Evolutionary conservation across 208 protist genomes (phyloP), one percentile per base, ranked within the genome.

Genomic region (Blechomonas ayalai): DNA sequence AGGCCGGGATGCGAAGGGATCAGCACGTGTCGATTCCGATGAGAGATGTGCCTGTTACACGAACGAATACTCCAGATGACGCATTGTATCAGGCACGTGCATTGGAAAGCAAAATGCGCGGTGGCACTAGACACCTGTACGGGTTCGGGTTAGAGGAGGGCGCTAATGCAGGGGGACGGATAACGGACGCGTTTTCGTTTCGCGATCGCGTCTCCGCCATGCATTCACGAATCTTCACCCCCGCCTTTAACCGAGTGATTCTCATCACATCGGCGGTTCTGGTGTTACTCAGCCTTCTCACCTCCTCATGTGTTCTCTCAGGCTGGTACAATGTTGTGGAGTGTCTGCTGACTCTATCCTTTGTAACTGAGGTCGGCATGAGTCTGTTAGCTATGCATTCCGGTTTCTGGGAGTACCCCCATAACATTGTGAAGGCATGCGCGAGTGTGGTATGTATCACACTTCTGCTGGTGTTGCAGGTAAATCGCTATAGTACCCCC

Each of bases 401-500:
- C 16, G 37, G 43, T 15, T 70, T 70, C 52, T 70, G 62, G 54
- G 62, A 70, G 35, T 64, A 44, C 0, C 37, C 48, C 13, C 47
- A 44, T 15, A 70, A 70, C 50, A 34, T 70, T 35, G 39, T 18
- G 20, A 49, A 70, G 15, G 42, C 43, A 28, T 32, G 56, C 22
- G 28, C 28, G 3, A 64, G 56, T 38, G 36, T 40, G 27, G 1
- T 51, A 2, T 70, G 62, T 32, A 13, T 64, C 13, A 49, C 37
- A 20, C 56, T 65, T 24, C 63, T 70, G 29, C 41, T 39, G 20
- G 32, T 64, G 34, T 37, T 70, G 34, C 46, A 62, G 38, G 45
- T 52, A 8, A n/a, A n/a, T n/a, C n/a, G n/a, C n/a, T n/a, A n/a
- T n/a, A n/a, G 39, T 55, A 16, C 45, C 49, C 33, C 29, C 54